phyloP scores from a whole-genome alignment of 164 flowering plant genomes.

The Vitis amurensis region DNA sequence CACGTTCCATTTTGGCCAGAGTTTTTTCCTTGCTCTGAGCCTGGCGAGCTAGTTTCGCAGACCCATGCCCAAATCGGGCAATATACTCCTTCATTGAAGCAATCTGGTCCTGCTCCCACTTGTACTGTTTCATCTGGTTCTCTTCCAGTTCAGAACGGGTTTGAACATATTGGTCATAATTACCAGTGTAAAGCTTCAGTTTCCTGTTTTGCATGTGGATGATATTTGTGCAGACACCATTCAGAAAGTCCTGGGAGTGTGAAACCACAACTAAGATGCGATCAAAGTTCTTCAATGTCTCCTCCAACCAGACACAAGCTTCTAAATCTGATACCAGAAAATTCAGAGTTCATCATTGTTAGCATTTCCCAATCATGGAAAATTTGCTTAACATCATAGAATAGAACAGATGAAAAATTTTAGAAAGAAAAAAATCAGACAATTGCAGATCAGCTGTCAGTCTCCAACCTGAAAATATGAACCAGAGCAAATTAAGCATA shows the following conservation, averaged over 20 bases:
- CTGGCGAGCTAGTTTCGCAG: slow-evolving; percentile 95
- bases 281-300: slow-evolving; percentile 81
- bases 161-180: slow-evolving; percentile 89
- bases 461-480: neutral
- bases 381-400: neutral
- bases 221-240: slow-evolving; percentile 95
- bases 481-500: neutral
- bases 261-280: slow-evolving; percentile 92
- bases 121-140: slow-evolving; percentile 97
- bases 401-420: neutral
- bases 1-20: slow-evolving; percentile 94
- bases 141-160: slow-evolving; percentile 95
- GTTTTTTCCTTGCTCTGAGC: slow-evolving; percentile 99
- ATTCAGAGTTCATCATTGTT: neutral
- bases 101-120: slow-evolving; percentile 99
- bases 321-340: slow-evolving; percentile 70
- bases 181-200: slow-evolving; percentile 81
- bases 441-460: neutral
- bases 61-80: slow-evolving; percentile 97
- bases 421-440: neutral
- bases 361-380: no score
- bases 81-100: slow-evolving; percentile 91
- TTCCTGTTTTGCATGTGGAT: slow-evolving; percentile 94
- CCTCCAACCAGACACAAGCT: slow-evolving; percentile 99
- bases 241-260: slow-evolving; percentile 94